A percentile compares a stretch with the other conserved stretches of the same genome.
Conservation (phyloP, 1,284 basidiomycete species). For the Pulveroboletus sp. region DNA sequence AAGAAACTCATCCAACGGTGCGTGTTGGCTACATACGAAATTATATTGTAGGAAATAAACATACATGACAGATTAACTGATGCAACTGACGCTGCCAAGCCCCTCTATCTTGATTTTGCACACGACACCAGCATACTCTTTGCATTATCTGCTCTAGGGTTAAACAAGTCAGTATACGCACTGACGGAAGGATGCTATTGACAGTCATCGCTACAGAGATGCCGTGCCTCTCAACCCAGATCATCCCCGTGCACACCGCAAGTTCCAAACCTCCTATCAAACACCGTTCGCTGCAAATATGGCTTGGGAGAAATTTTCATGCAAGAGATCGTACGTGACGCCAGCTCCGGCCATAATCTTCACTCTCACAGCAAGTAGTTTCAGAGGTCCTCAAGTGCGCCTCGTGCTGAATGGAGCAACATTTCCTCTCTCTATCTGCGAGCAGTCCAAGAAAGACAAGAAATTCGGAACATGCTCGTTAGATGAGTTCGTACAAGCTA, state of each 20-base stretch:
- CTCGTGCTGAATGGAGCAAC: slow-evolving; percentile 47
- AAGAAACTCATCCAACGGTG: slow-evolving; percentile 46
- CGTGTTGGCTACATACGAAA: not conserved
- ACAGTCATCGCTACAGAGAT: slow-evolving; percentile 31
- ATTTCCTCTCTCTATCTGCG: slow-evolving; percentile 41
- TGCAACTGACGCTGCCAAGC: slow-evolving; percentile 33
- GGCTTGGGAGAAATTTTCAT: slow-evolving; percentile 50
- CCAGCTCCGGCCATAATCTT: not conserved
- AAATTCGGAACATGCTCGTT: slow-evolving; percentile 45
- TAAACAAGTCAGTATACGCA: slow-evolving; percentile 39
- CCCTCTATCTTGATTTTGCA: slow-evolving; percentile 49
- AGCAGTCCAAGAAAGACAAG: slow-evolving; percentile 28
- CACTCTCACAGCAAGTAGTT: slow-evolving; percentile 10
- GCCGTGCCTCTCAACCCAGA: slow-evolving; percentile 33
- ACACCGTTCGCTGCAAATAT: slow-evolving; percentile 48
- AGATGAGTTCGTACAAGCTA: slow-evolving; percentile 39
- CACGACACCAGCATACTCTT: slow-evolving; percentile 51
- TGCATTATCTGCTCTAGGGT: slow-evolving; percentile 44
- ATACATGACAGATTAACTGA: slow-evolving; percentile 39
- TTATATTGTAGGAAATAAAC: not conserved
- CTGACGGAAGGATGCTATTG: not conserved
- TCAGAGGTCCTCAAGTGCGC: slow-evolving; percentile 42
- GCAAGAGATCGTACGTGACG: slow-evolving; percentile 36
- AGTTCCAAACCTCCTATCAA: slow-evolving; percentile 44
- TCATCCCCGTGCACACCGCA: slow-evolving; percentile 35